Evolutionary conservation across 805 yeast genomes (phyloP).

Genomic region (Metschnikowia drakensbergensis): DNA sequence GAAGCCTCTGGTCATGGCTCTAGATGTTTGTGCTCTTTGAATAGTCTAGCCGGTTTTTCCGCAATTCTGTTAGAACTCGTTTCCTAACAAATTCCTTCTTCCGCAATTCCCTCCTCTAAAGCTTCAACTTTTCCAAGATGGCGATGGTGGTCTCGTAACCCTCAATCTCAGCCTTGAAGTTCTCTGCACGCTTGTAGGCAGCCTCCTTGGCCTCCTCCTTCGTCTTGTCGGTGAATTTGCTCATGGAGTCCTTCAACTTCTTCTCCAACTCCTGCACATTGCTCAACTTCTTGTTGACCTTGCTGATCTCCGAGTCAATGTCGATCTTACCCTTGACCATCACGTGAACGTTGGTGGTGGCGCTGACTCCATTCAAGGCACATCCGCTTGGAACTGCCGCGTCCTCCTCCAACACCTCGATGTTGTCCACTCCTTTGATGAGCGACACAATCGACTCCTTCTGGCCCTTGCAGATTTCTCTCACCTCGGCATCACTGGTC

Average conservation of each 20-base stretch:
- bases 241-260: slow-evolving; percentile 66
- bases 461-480: slow-evolving; percentile 60
- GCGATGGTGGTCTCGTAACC: slow-evolving; percentile 83
- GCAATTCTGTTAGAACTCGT: too few species aligned
- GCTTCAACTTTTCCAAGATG: slow-evolving; percentile 75
- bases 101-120: slow-evolving; percentile 20
- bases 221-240: slow-evolving; percentile 86
- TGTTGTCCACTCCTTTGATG: slow-evolving; percentile 82
- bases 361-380: slow-evolving; percentile 76
- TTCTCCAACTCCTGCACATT: slow-evolving; percentile 58
- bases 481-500: slow-evolving; percentile 46
- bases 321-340: slow-evolving; percentile 94
- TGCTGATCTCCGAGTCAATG: slow-evolving; percentile 82
- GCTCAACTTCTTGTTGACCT: slow-evolving; percentile 72
- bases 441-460: slow-evolving; percentile 84
- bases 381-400: slow-evolving; percentile 81
- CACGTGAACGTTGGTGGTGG: slow-evolving; percentile 80
- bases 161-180: slow-evolving; percentile 79
- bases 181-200: slow-evolving; percentile 65
- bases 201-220: slow-evolving; percentile 74
- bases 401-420: slow-evolving; percentile 55
- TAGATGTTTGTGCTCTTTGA: too few species aligned
- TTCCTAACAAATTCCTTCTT: neutral
- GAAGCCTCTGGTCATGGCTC: too few species aligned
- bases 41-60: too few species aligned